These are phyloP conservation scores for Globisporangium alternatum DNA, from an alignment of 352 stramenopile genomes.

Conservation along the genomic window DNA sequence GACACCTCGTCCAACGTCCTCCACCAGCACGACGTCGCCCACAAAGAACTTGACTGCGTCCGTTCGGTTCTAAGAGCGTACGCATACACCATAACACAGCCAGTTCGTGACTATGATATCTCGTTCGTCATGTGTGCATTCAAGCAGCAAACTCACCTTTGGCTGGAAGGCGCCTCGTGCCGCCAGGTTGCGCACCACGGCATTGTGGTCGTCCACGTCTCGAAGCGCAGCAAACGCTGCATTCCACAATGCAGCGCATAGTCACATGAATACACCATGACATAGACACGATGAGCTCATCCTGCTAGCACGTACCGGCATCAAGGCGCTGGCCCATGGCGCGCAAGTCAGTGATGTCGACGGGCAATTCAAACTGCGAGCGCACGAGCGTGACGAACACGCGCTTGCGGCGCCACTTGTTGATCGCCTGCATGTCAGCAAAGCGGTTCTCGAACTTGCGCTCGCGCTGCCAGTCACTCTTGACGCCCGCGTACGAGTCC, in stretches of 20 bases:
- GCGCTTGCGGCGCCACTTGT: constrained; percentile 23
- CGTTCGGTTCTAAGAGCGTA: constrained; percentile 37
- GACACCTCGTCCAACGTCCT: constrained; percentile 48
- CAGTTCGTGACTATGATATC: neutral
- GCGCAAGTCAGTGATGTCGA: constrained; percentile 24
- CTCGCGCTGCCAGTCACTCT: constrained; percentile 74
- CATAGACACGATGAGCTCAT: neutral
- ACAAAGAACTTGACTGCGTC: constrained; percentile 50
- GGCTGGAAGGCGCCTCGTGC: constrained; percentile 42
- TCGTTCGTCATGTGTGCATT: neutral
- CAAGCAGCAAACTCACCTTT: constrained; percentile 31
- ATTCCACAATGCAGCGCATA: neutral
- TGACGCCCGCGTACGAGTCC: constrained; percentile 60
- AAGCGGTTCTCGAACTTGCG: constrained; percentile 53
- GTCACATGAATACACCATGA: neutral
- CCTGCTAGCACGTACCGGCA: constrained; percentile 24
- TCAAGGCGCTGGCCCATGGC: constrained; percentile 49
- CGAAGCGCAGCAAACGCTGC: constrained; percentile 53
- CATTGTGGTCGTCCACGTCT: constrained; percentile 70
- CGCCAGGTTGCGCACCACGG: constrained; percentile 44
- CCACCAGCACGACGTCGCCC: constrained; percentile 68
- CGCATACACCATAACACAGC: neutral
- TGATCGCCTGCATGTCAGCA: constrained; percentile 42
- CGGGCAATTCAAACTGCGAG: constrained; percentile 42
- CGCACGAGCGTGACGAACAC: constrained; percentile 46